phyloP scores from a whole-genome alignment of 805 yeast genomes.

The Zygosaccharomyces siamensis region DNA sequence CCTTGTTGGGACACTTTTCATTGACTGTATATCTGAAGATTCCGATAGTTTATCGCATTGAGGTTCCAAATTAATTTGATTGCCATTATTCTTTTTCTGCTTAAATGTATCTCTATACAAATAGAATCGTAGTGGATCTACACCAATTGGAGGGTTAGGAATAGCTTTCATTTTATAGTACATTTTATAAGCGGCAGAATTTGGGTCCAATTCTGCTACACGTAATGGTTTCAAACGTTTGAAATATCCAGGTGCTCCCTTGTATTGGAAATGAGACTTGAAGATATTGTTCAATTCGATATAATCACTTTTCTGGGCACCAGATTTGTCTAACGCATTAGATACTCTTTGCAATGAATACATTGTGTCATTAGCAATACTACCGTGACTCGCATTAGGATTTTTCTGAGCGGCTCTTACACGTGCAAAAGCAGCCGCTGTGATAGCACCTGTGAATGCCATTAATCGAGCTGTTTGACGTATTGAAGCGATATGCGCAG shows the following conservation, averaged over 20 bases:
- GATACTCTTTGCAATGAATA: constrained; percentile 7
- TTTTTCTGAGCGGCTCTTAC: constrained; percentile 7
- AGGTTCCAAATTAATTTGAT: background rate
- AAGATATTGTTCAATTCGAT: constrained; percentile 7
- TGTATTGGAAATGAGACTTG: constrained; percentile 10
- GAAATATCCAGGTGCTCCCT: constrained; percentile 8
- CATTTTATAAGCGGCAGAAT: constrained; percentile 11
- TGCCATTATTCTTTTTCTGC: background rate
- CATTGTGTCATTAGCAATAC: constrained; percentile 14
- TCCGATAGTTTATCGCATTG: background rate
- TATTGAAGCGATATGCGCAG: constrained; percentile 6
- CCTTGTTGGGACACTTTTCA: background rate
- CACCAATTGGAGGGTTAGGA: constrained; percentile 12
- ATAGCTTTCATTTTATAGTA: constrained; percentile 9
- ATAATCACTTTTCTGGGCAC: constrained; percentile 6
- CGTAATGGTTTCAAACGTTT: constrained; percentile 9
- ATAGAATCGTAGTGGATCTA: constrained; percentile 1
- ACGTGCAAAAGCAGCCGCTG: constrained; percentile 15
- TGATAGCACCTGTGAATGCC: constrained; percentile 9
- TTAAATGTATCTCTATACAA: background rate
- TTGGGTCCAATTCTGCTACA: constrained; percentile 5
- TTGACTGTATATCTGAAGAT: background rate
- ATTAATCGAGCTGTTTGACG: constrained; percentile 7
- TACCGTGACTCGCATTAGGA: constrained; percentile 14
- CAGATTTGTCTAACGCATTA: constrained; percentile 3